Evolutionary conservation across 2,329 filamentous ascomycete genomes (phyloP), one percentile per base, ranked within the genome.

Genomic region (Epicoccum sorghinum): DNA sequence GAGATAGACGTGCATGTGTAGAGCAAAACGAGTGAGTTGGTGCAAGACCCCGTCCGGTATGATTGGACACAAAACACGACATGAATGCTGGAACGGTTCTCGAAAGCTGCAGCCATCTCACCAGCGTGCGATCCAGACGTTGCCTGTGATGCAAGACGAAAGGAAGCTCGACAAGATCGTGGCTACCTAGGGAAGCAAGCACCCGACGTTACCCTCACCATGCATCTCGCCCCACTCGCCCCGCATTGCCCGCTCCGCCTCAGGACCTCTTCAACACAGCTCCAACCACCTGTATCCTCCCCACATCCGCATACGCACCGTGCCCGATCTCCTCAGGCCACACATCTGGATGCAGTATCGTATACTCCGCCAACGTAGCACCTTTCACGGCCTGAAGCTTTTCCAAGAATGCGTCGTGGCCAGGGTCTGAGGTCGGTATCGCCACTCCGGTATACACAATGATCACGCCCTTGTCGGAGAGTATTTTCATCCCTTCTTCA

Each of bases 271-370:
- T 55, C 47, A 67, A 32, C 14, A 65, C 62, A 30, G 62, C 64
- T 7, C 62, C 64, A 25, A 65, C 62, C 5, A 58, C 59, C 29
- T 67, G 62, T 58, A 67, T 67, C 43, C 64, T 62, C n/a, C 64
- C 57, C 14, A 65, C 59, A 12, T 65, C 61, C 6, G 62, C 59
- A 32, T 67, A 67, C 4, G 61, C 62, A 8, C 61, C 64, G 23
- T 44, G 48, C 7, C 61, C 64, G 27, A 64, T 65, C 27, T 67
- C 64, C 42, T 67, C 64, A n/a, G 64, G 46, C 64, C 64, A 64
- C 58, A 67, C 65, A 14, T 67, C 64, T 0, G 64, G 64, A 18
- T 67, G 62, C 12, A 67, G 35, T 18, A 67, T 59, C 8, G 55
- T 58, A 48, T 67, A 67, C 40, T 65, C 61, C 1, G 47, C 47